A percentile compares a stretch with the other conserved stretches of the same genome.
Evolutionary conservation across 345 rosid species (phyloP).

Genomic region (Rhodomyrtus tomentosa): DNA sequence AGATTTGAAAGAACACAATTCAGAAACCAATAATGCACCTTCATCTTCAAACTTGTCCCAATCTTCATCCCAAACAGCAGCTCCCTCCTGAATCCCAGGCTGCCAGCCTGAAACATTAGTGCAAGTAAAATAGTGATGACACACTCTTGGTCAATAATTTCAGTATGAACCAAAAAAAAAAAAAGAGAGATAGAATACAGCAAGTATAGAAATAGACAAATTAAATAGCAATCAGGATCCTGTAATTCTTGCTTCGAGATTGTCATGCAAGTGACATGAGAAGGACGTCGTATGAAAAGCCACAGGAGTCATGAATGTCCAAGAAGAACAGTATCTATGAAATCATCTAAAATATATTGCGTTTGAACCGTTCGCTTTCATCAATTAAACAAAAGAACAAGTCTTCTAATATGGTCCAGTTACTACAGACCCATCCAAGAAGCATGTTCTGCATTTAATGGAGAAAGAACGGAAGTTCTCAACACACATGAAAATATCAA

Average conservation of each 20-base stretch:
- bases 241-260: neutral
- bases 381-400: neutral
- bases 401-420: neutral
- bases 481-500: neutral
- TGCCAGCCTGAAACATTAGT: slow-evolving; percentile 64
- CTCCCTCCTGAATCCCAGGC: slow-evolving; percentile 88
- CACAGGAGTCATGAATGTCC: neutral
- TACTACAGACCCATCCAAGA: neutral
- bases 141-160: neutral
- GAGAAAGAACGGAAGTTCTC: neutral
- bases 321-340: neutral
- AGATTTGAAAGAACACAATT: neutral
- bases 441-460: neutral
- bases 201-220: neutral
- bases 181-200: neutral
- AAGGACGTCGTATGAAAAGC: neutral
- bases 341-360: neutral
- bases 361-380: neutral
- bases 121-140: neutral
- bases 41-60: slow-evolving; percentile 99
- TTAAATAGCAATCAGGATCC: neutral
- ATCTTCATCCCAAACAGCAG: slow-evolving; percentile 94
- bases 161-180: neutral
- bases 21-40: slow-evolving; percentile 25
- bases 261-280: neutral